Evolutionary conservation across 2,329 filamentous ascomycete genomes (phyloP), one percentile per base, ranked within the genome.

Genomic region (Triangularia setosa): DNA sequence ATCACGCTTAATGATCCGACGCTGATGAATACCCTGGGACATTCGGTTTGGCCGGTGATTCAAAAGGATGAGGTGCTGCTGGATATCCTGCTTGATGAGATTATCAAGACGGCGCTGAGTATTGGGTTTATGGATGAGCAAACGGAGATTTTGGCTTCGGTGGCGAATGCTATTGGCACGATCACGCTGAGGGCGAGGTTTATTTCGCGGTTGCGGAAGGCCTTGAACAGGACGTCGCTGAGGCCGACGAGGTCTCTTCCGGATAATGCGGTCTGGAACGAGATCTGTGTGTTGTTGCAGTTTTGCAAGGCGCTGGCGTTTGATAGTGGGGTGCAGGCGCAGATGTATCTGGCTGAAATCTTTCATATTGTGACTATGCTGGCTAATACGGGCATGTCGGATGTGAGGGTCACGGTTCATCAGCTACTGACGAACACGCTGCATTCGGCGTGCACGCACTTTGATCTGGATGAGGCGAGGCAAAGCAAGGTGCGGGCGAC

Each of bases 331-430:
- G 82, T 88, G 14, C 88, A 90, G 73, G 83, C 87, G 3, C 87
- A 90, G 73, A 79, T 90, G 54, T 90, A 86, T 69, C 76, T 90
- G 5, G 87, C 88, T 0, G 88, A 90, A 72, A 80, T 90, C 55
- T 90, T 90, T 72, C 88, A 90, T 74, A 80, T 90, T 58, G 86
- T 90, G 64, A 90, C 88, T 0, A 89, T 90, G 86, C 79, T 90
- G 25, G 85, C 86, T 35, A 90, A 90, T 69, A 89, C 85, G 1
- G 88, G 88, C 6, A 75, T 81, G 11, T 75, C 81, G 9, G 83
- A 86, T 11, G 79, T 88, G 6, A 81, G 87, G 57, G 74, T 83
- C 7, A 77, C 85, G 21, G 86, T 90, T 2, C 87, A 90, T 72
- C 82, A 84, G 61, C 76, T 90, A 11, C 77, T 90, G 24, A 82